Evolutionary conservation across 2,329 filamentous ascomycete genomes (phyloP).

Genomic region (Ophiostoma quercus): DNA sequence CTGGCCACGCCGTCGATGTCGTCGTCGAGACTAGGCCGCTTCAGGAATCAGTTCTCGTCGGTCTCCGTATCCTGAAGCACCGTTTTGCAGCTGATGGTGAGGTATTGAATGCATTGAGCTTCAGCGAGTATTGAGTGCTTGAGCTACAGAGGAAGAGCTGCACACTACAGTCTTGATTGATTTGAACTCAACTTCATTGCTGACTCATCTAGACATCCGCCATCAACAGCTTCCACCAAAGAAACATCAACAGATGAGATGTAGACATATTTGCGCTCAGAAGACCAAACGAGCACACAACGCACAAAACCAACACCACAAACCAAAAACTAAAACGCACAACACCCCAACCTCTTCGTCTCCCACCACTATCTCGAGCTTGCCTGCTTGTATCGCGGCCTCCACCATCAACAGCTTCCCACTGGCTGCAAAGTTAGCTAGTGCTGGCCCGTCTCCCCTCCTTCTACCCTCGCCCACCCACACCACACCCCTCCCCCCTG

Average conservation of each 20-base stretch:
- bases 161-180: too few species aligned
- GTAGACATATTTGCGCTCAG: neutral
- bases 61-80: neutral
- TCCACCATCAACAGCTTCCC: neutral
- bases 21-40: conserved; percentile 10
- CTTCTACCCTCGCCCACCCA: conserved; percentile 17
- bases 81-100: neutral
- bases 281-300: neutral
- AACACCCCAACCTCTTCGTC: conserved; percentile 19
- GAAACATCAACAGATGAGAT: neutral
- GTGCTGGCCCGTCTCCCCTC: conserved; percentile 21
- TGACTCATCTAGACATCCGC: neutral
- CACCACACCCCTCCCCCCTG: conserved; percentile 23
- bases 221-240: neutral
- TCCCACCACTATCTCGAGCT: neutral
- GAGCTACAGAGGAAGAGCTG: neutral
- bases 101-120: neutral
- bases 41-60: conserved; percentile 17
- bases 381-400: conserved; percentile 15
- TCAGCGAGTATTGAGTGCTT: neutral
- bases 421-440: conserved; percentile 15
- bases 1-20: conserved; percentile 22
- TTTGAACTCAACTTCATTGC: neutral
- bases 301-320: neutral
- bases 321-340: neutral